Evolutionary conservation across 2,329 filamentous ascomycete species (phyloP), one percentile per base, ranked within the genome.

Genomic region (Monilinia aucupariae): DNA sequence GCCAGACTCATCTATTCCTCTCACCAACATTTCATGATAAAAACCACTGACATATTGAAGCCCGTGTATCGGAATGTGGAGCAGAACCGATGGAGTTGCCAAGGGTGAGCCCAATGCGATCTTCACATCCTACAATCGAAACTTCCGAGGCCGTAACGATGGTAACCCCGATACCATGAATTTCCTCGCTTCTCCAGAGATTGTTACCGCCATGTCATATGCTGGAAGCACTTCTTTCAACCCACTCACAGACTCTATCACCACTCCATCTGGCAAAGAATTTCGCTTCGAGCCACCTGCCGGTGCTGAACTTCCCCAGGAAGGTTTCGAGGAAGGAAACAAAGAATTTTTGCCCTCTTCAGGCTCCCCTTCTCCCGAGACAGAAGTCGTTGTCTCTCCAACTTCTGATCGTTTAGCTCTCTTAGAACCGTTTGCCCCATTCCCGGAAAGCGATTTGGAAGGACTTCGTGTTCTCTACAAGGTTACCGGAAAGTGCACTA

Each of bases 111-210:
- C 85, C 61, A 99, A 99, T 74, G 94, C 94, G 66, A 97, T 99
- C 71, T 85, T 99, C 72, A 93, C 92, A 12, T 97, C 92, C 0
- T 99, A 97, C 81, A 99, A 99, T 82, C 90, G 94, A 65, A 99
- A 99, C 79, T 99, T 99, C 81, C 90, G 90, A 58, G 93, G 91
- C 65, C 90, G 94, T 68, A 99, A 99, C 75, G 94, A 99, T 74
- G 94, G 94, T 66, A 99, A 99, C 80, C 87, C 90, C 27, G 87
- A 89, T 49, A 99, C 94, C 10, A 97, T 97, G 92, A 99, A 97
- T 82, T 99, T 99, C 79, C 84, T 99, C 59, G 93, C 94, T 12
- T 97, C 92, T 0, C 94, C 94, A 8, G 94, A 99, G 77, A 85
- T 99, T 64, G 94, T 99, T 66, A 97, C 94, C 5, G 94, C 94